phyloP scores from a whole-genome alignment of 2,329 filamentous ascomycete genomes.

The Fusarium piperis region DNA sequence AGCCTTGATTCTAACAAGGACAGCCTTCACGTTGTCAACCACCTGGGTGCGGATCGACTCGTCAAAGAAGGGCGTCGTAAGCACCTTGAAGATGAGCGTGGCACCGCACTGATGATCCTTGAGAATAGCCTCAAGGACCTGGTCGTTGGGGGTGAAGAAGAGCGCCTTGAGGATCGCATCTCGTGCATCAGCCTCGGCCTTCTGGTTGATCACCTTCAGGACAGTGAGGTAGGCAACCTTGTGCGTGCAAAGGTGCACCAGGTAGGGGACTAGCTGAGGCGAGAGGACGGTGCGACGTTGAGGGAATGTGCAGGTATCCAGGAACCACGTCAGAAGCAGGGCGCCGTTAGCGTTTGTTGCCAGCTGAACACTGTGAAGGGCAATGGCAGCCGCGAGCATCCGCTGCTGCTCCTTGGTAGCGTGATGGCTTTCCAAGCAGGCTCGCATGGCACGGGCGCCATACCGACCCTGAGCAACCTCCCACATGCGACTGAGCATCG shows the following conservation, averaged over 20 bases:
- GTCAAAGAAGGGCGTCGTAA: conserved; percentile 97
- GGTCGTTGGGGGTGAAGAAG: conserved; percentile 90
- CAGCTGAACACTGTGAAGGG: conserved; percentile 95
- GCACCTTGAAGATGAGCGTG: conserved; percentile 97
- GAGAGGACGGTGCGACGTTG: conserved; percentile 90
- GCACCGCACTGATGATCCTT: conserved; percentile 92
- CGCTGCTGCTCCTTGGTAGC: conserved; percentile 94
- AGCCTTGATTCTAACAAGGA: conserved; percentile 89
- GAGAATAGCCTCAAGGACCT: conserved; percentile 88
- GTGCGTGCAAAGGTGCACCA: conserved; percentile 96
- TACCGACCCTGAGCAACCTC: conserved; percentile 93
- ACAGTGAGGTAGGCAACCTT: conserved; percentile 98
- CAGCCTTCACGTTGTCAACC: conserved; percentile 89
- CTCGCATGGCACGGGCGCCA: conserved; percentile 94
- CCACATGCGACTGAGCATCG: conserved; percentile 95
- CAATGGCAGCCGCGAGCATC: conserved; percentile 92
- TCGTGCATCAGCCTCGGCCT: conserved; percentile 90
- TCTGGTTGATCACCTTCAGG: conserved; percentile 97
- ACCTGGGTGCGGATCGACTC: conserved; percentile 89
- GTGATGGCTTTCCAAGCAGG: conserved; percentile 95
- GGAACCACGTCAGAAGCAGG: conserved; percentile 93
- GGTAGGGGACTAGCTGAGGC: conserved; percentile 88
- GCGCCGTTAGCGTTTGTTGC: conserved; percentile 97
- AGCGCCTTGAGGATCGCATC: conserved; percentile 90
- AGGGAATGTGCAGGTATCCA: conserved; percentile 97